These are phyloP conservation scores for Glutinoglossum americanum DNA, from an alignment of 495 filamentous ascomycete species.

Conservation along the genomic window DNA sequence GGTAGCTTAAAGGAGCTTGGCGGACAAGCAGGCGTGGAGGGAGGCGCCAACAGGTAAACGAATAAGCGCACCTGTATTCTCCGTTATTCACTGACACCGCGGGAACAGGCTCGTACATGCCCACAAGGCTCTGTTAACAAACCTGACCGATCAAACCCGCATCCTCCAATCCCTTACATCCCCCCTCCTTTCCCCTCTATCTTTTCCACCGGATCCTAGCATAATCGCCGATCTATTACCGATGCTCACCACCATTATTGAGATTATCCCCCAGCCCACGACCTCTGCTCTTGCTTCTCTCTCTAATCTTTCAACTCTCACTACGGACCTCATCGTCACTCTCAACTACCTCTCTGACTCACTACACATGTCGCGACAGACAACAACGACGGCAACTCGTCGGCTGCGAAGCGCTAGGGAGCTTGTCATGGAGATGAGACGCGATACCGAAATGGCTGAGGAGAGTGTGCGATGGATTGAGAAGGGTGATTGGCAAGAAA, in stretches of 20 bases:
- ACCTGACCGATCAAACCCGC: conserved; percentile 67
- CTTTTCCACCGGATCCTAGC: conserved; percentile 29
- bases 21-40: conserved; percentile 61
- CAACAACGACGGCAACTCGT: conserved; percentile 55
- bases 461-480: conserved; percentile 64
- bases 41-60: conserved; percentile 50
- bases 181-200: conserved; percentile 35
- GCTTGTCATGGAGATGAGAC: conserved; percentile 59
- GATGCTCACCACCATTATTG: not conserved
- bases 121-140: conserved; percentile 62
- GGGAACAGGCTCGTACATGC: conserved; percentile 56
- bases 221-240: conserved; percentile 39
- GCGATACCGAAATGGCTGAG: conserved; percentile 61
- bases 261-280: conserved; percentile 14
- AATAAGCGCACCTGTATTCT: not conserved
- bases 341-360: conserved; percentile 78
- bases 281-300: conserved; percentile 19
- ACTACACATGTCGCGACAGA: conserved; percentile 82
- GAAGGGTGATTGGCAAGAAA: conserved; percentile 57
- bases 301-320: conserved; percentile 38
- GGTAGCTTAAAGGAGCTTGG: conserved; percentile 56
- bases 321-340: conserved; percentile 53
- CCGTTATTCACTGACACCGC: not conserved
- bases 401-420: conserved; percentile 55
- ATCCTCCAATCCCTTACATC: conserved; percentile 61